A percentile compares a stretch with the other conserved stretches of the same genome.
phyloP scores from a whole-genome alignment of 331 rosid genomes.

The Dryas integrifolia region DNA sequence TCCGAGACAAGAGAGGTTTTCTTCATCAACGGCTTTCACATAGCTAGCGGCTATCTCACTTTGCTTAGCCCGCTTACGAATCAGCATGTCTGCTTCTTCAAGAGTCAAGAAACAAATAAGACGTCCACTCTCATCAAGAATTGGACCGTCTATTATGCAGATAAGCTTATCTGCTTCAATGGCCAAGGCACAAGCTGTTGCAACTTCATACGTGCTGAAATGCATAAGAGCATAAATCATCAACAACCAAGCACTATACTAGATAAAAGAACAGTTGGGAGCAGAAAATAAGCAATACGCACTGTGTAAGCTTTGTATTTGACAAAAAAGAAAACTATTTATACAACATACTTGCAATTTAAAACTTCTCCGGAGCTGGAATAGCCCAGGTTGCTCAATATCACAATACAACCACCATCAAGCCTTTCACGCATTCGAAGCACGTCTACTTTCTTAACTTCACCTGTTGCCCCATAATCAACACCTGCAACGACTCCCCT shows the following conservation, averaged over 20 bases:
- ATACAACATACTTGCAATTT: slow-evolving; percentile 90
- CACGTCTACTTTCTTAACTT: slow-evolving; percentile 84
- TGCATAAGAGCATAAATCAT: slow-evolving; percentile 22
- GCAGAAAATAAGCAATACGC: background rate
- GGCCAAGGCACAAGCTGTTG: slow-evolving; percentile 93
- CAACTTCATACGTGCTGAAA: slow-evolving; percentile 93
- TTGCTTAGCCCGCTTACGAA: slow-evolving; percentile 83
- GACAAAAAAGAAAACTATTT: background rate
- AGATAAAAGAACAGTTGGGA: background rate
- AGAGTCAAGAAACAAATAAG: slow-evolving; percentile 77
- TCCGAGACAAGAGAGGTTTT: slow-evolving; percentile 40
- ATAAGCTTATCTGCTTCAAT: slow-evolving; percentile 90
- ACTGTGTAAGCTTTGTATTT: background rate
- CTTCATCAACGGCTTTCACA: slow-evolving; percentile 79
- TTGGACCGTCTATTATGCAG: slow-evolving; percentile 90
- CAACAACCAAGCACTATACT: slow-evolving; percentile 20
- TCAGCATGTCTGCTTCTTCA: slow-evolving; percentile 85
- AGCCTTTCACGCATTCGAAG: slow-evolving; percentile 91
- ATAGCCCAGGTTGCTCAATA: slow-evolving; percentile 92
- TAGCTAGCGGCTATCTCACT: slow-evolving; percentile 90
- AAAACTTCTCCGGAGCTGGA: slow-evolving; percentile 95
- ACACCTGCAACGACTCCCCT: slow-evolving; percentile 83
- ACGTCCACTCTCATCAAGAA: slow-evolving; percentile 77
- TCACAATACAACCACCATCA: slow-evolving; percentile 83
- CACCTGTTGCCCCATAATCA: slow-evolving; percentile 94